Percentiles rank a stretch among this genome's conserved stretches.
These are phyloP conservation scores for Elsinoe australis DNA, from an alignment of 2,329 filamentous ascomycete genomes.

Conservation along the genomic window DNA sequence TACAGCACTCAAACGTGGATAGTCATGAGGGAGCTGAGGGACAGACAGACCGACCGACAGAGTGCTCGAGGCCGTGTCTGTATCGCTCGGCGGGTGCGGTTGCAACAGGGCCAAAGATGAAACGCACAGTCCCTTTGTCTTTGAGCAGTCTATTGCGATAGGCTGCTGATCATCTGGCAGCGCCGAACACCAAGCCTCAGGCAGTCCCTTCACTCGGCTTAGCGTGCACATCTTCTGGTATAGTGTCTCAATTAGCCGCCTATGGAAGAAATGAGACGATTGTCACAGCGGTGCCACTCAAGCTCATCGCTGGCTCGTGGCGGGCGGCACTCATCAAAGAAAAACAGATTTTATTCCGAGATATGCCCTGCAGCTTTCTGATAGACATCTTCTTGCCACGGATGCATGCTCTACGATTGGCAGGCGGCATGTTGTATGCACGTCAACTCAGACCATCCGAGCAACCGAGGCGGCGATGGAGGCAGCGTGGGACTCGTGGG, in stretches of 20 bases:
- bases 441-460: neutral
- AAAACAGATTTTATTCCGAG: constrained; percentile 2
- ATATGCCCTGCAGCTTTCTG: too few relatives aligned
- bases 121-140: neutral
- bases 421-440: constrained; percentile 4
- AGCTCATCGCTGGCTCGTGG: neutral
- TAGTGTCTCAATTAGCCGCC: constrained; percentile 15
- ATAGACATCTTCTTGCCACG: constrained; percentile 1
- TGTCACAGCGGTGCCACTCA: neutral
- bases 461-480: constrained; percentile 4
- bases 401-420: neutral
- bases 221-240: constrained; percentile 3
- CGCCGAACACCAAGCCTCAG: constrained; percentile 5
- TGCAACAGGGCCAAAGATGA: constrained; percentile 13
- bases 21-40: neutral
- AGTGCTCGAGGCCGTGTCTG: neutral
- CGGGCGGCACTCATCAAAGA: neutral
- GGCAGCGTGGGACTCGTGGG: constrained; percentile 6
- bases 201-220: constrained; percentile 8
- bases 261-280: constrained; percentile 15
- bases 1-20: constrained; percentile 1
- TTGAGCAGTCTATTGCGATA: constrained; percentile 8
- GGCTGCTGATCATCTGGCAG: constrained; percentile 12
- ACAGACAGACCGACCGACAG: neutral
- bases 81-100: neutral